Evolutionary conservation across 495 filamentous ascomycete species (phyloP).

Genomic region (Penicillium angulare): DNA sequence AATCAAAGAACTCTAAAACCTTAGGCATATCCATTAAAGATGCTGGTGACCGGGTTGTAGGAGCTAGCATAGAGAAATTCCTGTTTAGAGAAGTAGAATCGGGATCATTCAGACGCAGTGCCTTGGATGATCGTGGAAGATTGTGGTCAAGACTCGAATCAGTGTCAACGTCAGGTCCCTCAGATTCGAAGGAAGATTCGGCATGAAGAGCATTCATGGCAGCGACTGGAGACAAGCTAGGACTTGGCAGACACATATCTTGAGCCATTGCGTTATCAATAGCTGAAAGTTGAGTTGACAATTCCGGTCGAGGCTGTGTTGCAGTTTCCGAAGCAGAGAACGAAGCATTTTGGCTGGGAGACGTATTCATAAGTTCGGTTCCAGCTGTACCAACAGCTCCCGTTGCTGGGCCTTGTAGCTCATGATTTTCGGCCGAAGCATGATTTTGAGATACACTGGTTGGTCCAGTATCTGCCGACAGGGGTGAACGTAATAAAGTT

Average conservation of each 20-base stretch:
- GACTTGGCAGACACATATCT: constrained; percentile 91
- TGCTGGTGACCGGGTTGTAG: constrained; percentile 27
- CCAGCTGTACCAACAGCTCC: constrained; percentile 8
- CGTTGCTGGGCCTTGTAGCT: constrained; percentile 7
- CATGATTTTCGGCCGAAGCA: constrained; percentile 2
- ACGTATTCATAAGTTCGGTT: constrained; percentile 12
- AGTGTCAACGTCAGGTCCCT: constrained; percentile 44
- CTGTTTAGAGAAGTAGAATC: constrained; percentile 5
- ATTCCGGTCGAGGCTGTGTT: constrained; percentile 24
- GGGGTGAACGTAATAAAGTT: constrained; percentile 34
- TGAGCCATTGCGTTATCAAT: constrained; percentile 66
- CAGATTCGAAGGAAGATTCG: constrained; percentile 46
- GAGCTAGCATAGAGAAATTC: constrained; percentile 4
- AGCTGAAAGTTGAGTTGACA: constrained; percentile 30
- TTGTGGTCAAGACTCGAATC: constrained; percentile 46
- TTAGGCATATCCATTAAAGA: constrained; percentile 71
- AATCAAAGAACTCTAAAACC: constrained; percentile 88
- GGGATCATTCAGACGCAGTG: constrained; percentile 19
- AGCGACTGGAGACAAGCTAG: constrained; percentile 88
- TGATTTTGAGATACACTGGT: constrained; percentile 4
- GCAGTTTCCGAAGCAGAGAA: constrained; percentile 20
- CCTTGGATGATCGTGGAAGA: constrained; percentile 23
- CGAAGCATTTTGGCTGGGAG: constrained; percentile 22
- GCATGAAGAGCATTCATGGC: constrained; percentile 62
- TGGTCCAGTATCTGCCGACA: constrained; percentile 35